These are phyloP conservation scores for Podospora comata DNA, from an alignment of 495 filamentous ascomycete genomes.

Conservation along the genomic window DNA sequence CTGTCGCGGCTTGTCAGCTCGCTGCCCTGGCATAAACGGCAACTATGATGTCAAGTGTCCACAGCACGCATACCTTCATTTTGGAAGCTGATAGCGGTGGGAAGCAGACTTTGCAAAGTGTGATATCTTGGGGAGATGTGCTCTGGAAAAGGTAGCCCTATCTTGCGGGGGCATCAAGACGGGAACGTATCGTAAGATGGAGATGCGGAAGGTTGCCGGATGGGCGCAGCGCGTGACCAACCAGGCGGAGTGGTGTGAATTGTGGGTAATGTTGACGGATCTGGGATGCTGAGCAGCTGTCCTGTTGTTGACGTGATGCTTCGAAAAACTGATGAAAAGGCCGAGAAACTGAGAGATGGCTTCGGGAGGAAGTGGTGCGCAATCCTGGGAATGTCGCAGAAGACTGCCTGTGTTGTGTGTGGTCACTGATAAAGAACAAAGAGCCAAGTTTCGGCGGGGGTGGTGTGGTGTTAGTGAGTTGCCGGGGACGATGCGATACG, in stretches of 20 bases:
- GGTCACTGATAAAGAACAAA: not conserved
- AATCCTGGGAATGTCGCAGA: not conserved
- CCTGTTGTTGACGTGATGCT: not conserved
- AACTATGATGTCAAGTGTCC: not conserved
- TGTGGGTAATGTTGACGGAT: not conserved
- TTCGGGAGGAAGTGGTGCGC: not conserved
- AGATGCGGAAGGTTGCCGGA: not conserved
- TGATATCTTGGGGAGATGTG: not conserved
- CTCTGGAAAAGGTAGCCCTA: not conserved
- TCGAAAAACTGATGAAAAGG: not conserved
- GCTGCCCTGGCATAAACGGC: not conserved
- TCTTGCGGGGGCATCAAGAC: slow-evolving; percentile 5
- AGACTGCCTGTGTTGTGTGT: not conserved
- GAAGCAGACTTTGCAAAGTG: not conserved
- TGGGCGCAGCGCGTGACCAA: not conserved
- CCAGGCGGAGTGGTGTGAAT: not conserved
- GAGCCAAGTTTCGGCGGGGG: not conserved
- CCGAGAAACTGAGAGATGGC: not conserved
- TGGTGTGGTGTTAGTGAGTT: not conserved
- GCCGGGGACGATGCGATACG: not conserved
- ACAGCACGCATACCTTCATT: slow-evolving; percentile 31
- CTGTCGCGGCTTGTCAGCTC: slow-evolving; percentile 44
- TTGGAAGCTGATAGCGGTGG: slow-evolving; percentile 22
- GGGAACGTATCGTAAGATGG: not conserved
- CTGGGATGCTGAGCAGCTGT: not conserved